phyloP scores from a whole-genome alignment of 2,329 filamentous ascomycete species.

The Fusarium buxicola region DNA sequence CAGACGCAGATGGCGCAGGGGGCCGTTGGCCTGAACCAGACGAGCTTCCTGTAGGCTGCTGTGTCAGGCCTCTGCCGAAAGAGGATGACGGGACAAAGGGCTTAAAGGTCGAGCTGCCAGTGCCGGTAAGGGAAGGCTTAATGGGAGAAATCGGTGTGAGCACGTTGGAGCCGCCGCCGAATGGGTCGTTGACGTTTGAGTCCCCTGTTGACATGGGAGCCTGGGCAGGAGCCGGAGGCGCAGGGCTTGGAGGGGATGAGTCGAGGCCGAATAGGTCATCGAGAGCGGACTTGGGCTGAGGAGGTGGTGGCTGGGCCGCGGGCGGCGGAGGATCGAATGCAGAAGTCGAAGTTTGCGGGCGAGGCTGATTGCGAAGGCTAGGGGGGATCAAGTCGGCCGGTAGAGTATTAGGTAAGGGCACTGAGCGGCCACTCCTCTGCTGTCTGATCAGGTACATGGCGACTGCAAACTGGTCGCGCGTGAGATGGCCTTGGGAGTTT shows the following conservation, averaged over 20 bases:
- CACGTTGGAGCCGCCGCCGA: constrained; percentile 62
- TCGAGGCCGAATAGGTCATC: constrained; percentile 96
- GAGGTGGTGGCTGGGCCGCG: constrained; percentile 52
- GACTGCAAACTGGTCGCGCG: constrained; percentile 91
- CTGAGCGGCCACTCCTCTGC: constrained; percentile 77
- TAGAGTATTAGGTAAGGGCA: constrained; percentile 77
- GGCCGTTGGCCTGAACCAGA: constrained; percentile 45
- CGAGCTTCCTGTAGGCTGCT: constrained; percentile 78
- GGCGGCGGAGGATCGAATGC: constrained; percentile 63
- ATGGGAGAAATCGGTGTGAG: constrained; percentile 65
- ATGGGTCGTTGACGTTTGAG: constrained; percentile 74
- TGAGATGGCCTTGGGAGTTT: constrained; percentile 87
- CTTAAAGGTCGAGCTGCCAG: constrained; percentile 73
- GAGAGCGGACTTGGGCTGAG: constrained; percentile 80
- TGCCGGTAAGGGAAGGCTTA: constrained; percentile 59
- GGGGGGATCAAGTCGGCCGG: constrained; percentile 88
- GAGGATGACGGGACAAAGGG: constrained; percentile 93
- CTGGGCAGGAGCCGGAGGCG: constrained; percentile 68
- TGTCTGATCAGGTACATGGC: constrained; percentile 97
- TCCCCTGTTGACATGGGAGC: constrained; percentile 78
- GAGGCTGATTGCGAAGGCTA: constrained; percentile 76
- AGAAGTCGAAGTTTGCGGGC: constrained; percentile 63
- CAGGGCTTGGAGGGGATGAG: constrained; percentile 63
- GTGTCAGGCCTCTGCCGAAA: constrained; percentile 85
- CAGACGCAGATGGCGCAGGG: constrained; percentile 65